These are phyloP conservation scores for Tilletiopsis washingtonensis DNA, from an alignment of 1,284 basidiomycete genomes.

Conservation along the genomic window DNA sequence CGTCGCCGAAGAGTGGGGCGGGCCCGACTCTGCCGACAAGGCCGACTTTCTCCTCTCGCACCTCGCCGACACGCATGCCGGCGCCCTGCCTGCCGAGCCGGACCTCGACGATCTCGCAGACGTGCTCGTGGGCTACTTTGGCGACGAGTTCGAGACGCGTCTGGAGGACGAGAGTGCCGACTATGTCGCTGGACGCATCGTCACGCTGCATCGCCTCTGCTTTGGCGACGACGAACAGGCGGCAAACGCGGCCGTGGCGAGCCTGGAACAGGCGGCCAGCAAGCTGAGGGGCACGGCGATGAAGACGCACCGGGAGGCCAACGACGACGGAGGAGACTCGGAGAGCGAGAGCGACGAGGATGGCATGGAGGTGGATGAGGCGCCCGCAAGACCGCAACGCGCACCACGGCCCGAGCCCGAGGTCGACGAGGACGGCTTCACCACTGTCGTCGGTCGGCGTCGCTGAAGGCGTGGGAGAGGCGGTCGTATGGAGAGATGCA, in stretches of 20 bases:
- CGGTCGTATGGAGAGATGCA: too few species aligned
- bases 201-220: conserved; percentile 18
- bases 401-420: conserved; percentile 18
- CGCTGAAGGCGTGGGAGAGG: background rate
- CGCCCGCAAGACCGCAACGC: conserved; percentile 12
- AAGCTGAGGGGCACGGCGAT: conserved; percentile 23
- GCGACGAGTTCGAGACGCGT: conserved; percentile 38
- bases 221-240: background rate
- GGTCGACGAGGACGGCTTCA: conserved; percentile 38
- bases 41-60: conserved; percentile 36
- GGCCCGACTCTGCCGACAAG: conserved; percentile 36
- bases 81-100: conserved; percentile 17
- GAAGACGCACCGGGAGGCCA: conserved; percentile 10
- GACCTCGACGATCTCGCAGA: conserved; percentile 42
- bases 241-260: conserved; percentile 18
- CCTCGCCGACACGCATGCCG: conserved; percentile 33
- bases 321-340: conserved; percentile 12
- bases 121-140: conserved; percentile 34
- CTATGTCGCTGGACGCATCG: conserved; percentile 31
- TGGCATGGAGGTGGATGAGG: conserved; percentile 6
- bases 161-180: conserved; percentile 38
- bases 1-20: conserved; percentile 42
- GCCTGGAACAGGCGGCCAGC: conserved; percentile 25
- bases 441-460: conserved; percentile 22
- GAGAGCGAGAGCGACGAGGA: conserved; percentile 10